Conservation (phyloP, 257 asterid species). For the Solanum chiquidenum region DNA sequence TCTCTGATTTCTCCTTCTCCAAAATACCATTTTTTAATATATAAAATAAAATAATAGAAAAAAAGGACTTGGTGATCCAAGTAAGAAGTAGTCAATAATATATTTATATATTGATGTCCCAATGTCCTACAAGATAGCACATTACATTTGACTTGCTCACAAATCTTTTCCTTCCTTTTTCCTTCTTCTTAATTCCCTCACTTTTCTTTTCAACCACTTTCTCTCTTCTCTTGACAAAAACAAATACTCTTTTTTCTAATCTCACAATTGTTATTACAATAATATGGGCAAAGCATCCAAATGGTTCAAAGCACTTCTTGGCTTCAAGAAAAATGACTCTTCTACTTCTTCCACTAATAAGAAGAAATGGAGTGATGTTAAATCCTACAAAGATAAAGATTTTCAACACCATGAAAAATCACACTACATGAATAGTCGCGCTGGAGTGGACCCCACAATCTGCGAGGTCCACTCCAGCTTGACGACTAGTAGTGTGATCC, state of each 20-base stretch:
- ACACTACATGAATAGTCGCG: background rate
- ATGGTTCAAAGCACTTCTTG: background rate
- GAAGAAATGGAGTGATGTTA: background rate
- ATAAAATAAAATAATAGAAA: background rate
- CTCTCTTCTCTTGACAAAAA: background rate
- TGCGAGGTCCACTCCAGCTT: background rate
- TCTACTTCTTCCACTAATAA: background rate
- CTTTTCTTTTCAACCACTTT: background rate
- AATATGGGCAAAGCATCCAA: background rate
- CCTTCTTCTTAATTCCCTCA: background rate
- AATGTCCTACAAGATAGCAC: background rate
- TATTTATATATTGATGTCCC: background rate
- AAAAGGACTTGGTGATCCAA: background rate
- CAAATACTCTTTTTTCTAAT: background rate
- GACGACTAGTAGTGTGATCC: background rate
- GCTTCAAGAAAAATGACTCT: background rate
- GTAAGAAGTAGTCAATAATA: background rate
- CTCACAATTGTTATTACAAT: background rate
- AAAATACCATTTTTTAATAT: background rate
- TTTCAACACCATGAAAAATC: background rate
- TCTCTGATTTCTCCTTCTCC: background rate
- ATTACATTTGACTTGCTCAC: background rate
- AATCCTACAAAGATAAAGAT: background rate
- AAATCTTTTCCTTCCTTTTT: background rate
- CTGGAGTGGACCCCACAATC: background rate